Conservation (phyloP, 2,329 filamentous ascomycete species). For the Epichloe sylvatica region DNA sequence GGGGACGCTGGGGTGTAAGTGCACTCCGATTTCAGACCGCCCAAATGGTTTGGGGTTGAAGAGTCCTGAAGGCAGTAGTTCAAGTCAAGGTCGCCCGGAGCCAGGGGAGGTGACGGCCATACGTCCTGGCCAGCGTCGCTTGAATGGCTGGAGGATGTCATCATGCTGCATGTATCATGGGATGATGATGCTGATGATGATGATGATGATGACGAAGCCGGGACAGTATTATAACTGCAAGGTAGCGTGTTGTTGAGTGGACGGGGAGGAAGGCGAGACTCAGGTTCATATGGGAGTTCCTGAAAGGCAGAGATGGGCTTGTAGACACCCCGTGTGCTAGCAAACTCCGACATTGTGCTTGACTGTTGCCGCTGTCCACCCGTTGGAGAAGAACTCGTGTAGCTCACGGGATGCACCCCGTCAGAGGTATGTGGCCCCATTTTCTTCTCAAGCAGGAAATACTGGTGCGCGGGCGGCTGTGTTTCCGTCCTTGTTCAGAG, state of each 20-base stretch:
- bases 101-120: conserved; percentile 24
- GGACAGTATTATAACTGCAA: conserved; percentile 4
- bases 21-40: neutral
- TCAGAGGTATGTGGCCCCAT: conserved; percentile 19
- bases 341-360: conserved; percentile 14
- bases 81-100: neutral
- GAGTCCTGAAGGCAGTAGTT: conserved; percentile 3
- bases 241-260: neutral
- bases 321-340: conserved; percentile 14
- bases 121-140: conserved; percentile 10
- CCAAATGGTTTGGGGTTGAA: neutral
- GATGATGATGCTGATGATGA: neutral
- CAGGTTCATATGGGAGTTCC: conserved; percentile 12
- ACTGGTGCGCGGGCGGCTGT: conserved; percentile 1
- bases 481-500: neutral
- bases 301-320: conserved; percentile 11
- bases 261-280: conserved; percentile 8
- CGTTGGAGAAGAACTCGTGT: conserved; percentile 16
- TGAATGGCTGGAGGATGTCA: conserved; percentile 2
- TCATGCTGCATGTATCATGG: conserved; percentile 4
- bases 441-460: conserved; percentile 7
- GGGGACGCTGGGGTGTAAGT: neutral
- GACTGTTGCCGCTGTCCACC: conserved; percentile 17
- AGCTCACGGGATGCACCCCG: conserved; percentile 17
- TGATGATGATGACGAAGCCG: conserved; percentile 7